Evolutionary conservation across 1,284 basidiomycete species (phyloP).

Genomic region (Rhodotorula sp.): DNA sequence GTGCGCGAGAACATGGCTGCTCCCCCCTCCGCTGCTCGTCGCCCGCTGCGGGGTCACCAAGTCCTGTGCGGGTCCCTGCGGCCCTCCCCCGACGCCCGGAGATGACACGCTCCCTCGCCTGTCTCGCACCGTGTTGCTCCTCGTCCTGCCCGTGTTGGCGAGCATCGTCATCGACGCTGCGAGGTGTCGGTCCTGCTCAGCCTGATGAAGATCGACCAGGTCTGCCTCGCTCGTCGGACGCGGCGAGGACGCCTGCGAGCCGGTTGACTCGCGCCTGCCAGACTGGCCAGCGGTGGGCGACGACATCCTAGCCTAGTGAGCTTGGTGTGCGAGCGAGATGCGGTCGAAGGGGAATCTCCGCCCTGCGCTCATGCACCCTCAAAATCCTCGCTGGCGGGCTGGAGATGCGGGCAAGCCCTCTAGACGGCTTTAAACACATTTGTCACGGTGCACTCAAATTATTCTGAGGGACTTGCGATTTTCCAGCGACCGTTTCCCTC

Average conservation of each 20-base stretch:
- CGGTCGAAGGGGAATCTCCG: not conserved
- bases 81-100: not conserved
- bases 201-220: conserved; percentile 25
- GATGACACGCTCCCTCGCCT: not conserved
- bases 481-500: not conserved
- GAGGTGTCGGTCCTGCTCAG: conserved; percentile 33
- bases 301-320: not conserved
- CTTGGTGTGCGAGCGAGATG: not conserved
- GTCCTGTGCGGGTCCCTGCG: not conserved
- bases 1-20: conserved; percentile 12
- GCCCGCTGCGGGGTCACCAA: not conserved
- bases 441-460: not conserved
- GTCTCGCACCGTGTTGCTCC: conserved; percentile 30
- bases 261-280: conserved; percentile 2
- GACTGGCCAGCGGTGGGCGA: not conserved
- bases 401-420: too few species aligned
- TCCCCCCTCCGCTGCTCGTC: not conserved
- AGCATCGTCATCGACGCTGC: conserved; percentile 27
- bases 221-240: conserved; percentile 24
- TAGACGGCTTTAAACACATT: not conserved
- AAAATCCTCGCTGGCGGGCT: not conserved
- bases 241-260: conserved; percentile 13
- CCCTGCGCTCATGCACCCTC: not conserved
- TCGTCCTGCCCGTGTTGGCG: conserved; percentile 4
- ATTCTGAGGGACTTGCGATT: not conserved